Conservation (phyloP, 129 eudicot genomes). For the Lactuca sativa region DNA sequence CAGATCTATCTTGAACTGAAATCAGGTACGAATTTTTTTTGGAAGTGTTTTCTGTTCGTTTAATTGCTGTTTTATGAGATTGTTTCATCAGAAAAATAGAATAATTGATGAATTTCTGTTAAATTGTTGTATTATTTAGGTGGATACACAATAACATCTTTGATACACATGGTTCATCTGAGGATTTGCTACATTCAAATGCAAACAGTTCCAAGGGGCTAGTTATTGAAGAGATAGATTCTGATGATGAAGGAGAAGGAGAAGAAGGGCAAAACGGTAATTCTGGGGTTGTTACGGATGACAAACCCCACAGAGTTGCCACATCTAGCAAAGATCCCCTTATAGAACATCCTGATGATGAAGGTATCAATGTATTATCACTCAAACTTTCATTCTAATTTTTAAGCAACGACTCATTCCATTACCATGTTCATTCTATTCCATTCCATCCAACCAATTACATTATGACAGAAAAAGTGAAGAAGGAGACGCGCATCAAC, state of each 20-base stretch:
- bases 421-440: no score
- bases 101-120: neutral
- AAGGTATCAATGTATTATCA: slow-evolving; percentile 45
- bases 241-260: slow-evolving; percentile 49
- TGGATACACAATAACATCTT: slow-evolving; percentile 31
- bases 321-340: slow-evolving; percentile 45
- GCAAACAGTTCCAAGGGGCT: slow-evolving; percentile 46
- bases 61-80: slow-evolving; percentile 14
- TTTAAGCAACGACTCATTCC: no score
- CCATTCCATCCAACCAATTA: no score
- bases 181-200: slow-evolving; percentile 18
- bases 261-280: neutral
- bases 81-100: slow-evolving; percentile 6
- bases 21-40: slow-evolving; percentile 15
- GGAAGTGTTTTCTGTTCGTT: neutral
- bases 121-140: neutral
- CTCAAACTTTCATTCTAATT: slow-evolving; percentile 1
- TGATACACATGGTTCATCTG: slow-evolving; percentile 20
- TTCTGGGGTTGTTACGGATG: slow-evolving; percentile 19
- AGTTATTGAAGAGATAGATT: slow-evolving; percentile 60
- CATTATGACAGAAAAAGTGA: slow-evolving; percentile 40
- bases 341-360: slow-evolving; percentile 83
- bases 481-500: slow-evolving; percentile 17
- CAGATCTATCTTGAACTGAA: slow-evolving; percentile 14
- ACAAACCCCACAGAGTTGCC: slow-evolving; percentile 7